Conservation (phyloP, 495 filamentous ascomycete genomes). For the Podospora bellae-mahoneyi region DNA sequence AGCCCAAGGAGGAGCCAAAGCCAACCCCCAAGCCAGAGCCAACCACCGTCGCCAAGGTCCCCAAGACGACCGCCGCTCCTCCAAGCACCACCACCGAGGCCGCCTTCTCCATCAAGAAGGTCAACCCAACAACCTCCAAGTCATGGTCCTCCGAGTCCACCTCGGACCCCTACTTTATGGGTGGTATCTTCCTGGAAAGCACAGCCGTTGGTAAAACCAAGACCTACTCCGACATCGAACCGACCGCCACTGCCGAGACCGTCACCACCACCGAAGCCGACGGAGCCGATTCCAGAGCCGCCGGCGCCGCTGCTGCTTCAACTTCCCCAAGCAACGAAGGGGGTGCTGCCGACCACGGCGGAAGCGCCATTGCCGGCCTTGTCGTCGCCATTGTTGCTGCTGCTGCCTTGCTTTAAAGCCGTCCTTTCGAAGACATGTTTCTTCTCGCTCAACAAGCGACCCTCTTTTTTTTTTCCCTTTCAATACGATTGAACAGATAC, state of each 20-base stretch:
- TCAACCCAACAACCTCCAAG: conserved; percentile 16
- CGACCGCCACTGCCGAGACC: conserved; percentile 5
- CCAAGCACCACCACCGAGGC: neutral
- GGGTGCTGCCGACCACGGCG: conserved; percentile 36
- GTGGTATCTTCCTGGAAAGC: conserved; percentile 39
- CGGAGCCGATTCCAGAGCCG: neutral
- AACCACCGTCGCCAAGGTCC: neutral
- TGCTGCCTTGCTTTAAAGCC: conserved; percentile 39
- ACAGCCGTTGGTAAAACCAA: conserved; percentile 13
- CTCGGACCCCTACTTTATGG: conserved; percentile 9
- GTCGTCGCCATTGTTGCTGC: conserved; percentile 49
- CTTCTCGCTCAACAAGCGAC: neutral
- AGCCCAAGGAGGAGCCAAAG: neutral
- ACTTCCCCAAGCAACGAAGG: conserved; percentile 39
- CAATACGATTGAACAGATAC: neutral
- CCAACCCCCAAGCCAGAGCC: neutral
- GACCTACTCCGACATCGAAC: conserved; percentile 16
- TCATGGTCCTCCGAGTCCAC: conserved; percentile 16
- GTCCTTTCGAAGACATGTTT: neutral
- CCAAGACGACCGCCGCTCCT: neutral
- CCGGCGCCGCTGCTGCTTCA: neutral
- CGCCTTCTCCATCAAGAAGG: conserved; percentile 18
- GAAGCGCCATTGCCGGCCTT: conserved; percentile 44
- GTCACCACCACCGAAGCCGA: conserved; percentile 13
- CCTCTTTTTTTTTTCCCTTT: neutral